Conservation (phyloP, 768 basidiomycete genomes). For the Phylloporus scabripes region DNA sequence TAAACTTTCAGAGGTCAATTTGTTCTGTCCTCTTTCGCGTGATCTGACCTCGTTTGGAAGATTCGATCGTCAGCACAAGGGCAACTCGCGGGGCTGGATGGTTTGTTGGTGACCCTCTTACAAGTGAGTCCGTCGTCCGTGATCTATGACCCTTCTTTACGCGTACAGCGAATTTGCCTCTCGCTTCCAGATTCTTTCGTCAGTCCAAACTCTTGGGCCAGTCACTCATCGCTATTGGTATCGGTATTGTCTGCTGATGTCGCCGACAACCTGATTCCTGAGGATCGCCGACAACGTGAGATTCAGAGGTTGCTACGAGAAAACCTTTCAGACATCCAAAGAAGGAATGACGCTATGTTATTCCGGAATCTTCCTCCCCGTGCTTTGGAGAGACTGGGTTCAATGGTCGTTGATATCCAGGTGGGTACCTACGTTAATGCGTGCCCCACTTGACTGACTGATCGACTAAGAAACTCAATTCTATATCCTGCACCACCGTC, state of each 20-base stretch:
- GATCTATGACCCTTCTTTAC: constrained; percentile 1
- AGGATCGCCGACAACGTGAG: constrained; percentile 34
- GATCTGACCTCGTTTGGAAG: constrained; percentile 31
- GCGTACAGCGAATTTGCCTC: constrained; percentile 57
- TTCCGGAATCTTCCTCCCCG: constrained; percentile 64
- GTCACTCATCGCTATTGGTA: constrained; percentile 38
- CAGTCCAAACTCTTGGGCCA: constrained; percentile 62
- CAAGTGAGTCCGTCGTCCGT: constrained; percentile 42
- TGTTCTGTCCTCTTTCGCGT: neutral
- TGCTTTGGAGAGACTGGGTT: constrained; percentile 52
- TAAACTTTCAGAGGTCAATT: constrained; percentile 59
- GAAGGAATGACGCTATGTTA: constrained; percentile 76
- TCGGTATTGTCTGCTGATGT: constrained; percentile 41
- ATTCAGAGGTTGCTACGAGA: constrained; percentile 47
- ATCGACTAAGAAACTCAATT: constrained; percentile 60
- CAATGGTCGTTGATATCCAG: constrained; percentile 54
- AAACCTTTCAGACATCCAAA: constrained; percentile 63
- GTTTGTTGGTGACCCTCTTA: constrained; percentile 49
- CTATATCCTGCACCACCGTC: constrained; percentile 62
- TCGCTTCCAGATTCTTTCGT: constrained; percentile 70
- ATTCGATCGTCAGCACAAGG: constrained; percentile 53
- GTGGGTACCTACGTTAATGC: constrained; percentile 17
- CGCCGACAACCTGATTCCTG: constrained; percentile 17
- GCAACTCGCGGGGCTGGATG: constrained; percentile 49
- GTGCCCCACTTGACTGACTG: neutral